Percentiles rank a stretch among this genome's conserved stretches.
These are phyloP conservation scores for Suillus alpinus DNA, from an alignment of 768 basidiomycete genomes.

Conservation along the genomic window DNA sequence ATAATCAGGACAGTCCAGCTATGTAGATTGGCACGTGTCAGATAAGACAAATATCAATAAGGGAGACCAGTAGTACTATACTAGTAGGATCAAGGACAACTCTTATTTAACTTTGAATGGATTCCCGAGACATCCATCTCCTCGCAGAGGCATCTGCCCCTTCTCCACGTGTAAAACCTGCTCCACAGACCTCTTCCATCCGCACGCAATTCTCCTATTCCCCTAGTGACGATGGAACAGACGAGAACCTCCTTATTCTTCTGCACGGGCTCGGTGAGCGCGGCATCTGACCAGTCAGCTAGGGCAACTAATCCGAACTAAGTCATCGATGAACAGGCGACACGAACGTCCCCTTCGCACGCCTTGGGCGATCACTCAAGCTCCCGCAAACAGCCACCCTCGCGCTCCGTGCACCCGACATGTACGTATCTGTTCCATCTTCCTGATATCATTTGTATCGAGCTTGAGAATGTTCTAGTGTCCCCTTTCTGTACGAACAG, in stretches of 20 bases:
- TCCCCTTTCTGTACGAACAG: constrained; percentile 76
- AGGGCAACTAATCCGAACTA: constrained; percentile 2
- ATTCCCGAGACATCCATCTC: constrained; percentile 17
- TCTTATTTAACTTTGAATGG: background rate
- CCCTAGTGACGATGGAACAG: constrained; percentile 78
- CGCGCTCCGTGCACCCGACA: constrained; percentile 75
- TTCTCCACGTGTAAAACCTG: constrained; percentile 42
- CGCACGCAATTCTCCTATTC: constrained; percentile 62
- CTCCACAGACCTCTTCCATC: constrained; percentile 44
- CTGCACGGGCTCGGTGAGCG: constrained; percentile 80
- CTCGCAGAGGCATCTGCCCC: constrained; percentile 11
- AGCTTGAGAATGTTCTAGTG: constrained; percentile 36
- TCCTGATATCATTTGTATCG: background rate
- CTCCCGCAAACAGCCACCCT: constrained; percentile 90
- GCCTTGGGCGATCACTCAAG: constrained; percentile 67
- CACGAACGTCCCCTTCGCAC: constrained; percentile 72
- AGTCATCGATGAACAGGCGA: constrained; percentile 54
- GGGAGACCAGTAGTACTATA: too few species aligned
- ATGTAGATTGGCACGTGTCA: too few species aligned
- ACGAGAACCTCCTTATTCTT: constrained; percentile 81
- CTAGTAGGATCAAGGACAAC: too few species aligned
- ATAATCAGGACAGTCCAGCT: too few species aligned
- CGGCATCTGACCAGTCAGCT: background rate
- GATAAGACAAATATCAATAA: too few species aligned
- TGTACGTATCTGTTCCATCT: constrained; percentile 41